Base-by-base conservation (phyloP, 1,139 yeast genomes). In the Zygosaccharomyces pseudobailii region DNA sequence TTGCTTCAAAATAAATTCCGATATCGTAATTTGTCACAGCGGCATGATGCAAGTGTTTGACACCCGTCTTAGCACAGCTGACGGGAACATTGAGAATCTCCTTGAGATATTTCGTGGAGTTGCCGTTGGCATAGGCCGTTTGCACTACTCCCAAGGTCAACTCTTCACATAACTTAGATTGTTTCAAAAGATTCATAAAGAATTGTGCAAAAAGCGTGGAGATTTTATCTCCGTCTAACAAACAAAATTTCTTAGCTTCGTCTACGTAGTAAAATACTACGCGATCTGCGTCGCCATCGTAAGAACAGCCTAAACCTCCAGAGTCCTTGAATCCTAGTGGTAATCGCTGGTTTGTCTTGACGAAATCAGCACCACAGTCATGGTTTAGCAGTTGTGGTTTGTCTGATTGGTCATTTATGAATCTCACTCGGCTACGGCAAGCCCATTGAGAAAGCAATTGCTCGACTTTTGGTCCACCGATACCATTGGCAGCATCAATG, bases 261-360 rank as follows among this genome's bases (percentile, higher is more conserved):
- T 77, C 79, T 39, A 74, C 71, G 66, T 82, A 89, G 69, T 88
- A 92, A 61, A 89, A 88, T 24, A 92, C 87, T 48, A 92, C 82
- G 60, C 99, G 77, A 66, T 92, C 99, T 4, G 98, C 98, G 65
- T 92, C 99, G 42, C 98, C 99, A 65, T 92, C 98, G 62, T 88
- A 89, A 1, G 96, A 87, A 7, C 95, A 87, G 59, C 80, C 85
- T 43, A 90, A 70, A 48, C 71, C 67, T 42, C 67, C 60, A 4
- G 38, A 42, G 10, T 60, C 56, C 0, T 46, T 40, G 13, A 86
- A 73, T 37, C 82, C 82, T 8, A 73, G 69, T 5, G 98, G 98
- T 42, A 86, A 73, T 51, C 70, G 75, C 63, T 92, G 97, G 66
- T 82, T 80, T 3, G 97, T 87, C 68, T 92, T 94, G 52, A 92